Conservation (phyloP, 2,329 filamentous ascomycete genomes). For the Nigrograna mackinnonii region DNA sequence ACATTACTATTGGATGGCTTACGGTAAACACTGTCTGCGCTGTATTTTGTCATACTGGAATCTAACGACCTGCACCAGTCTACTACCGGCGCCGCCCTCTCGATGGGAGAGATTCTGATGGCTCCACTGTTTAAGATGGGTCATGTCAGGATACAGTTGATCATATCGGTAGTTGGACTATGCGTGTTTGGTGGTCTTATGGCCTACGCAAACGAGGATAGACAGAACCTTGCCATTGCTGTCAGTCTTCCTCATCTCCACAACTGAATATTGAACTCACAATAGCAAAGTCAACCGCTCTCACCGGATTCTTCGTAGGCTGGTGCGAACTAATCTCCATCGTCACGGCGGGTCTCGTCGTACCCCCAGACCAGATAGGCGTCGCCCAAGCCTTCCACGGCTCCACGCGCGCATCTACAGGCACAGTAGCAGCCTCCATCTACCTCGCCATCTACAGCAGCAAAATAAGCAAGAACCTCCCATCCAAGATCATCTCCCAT, state of each 20-base stretch:
- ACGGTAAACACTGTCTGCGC: background rate
- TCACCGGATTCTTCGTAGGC: background rate
- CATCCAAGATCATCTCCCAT: background rate
- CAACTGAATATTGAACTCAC: background rate
- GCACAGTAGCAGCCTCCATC: background rate
- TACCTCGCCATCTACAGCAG: background rate
- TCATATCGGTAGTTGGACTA: background rate
- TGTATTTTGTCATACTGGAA: too few species aligned
- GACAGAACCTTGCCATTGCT: background rate
- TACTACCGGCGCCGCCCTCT: too few species aligned
- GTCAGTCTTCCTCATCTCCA: background rate
- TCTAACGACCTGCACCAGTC: too few species aligned
- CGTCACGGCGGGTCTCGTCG: background rate
- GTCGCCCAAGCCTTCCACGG: background rate
- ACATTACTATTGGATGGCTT: background rate
- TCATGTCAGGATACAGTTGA: background rate
- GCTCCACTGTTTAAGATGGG: background rate
- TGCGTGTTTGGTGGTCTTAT: background rate
- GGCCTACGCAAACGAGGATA: background rate
- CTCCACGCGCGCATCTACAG: background rate
- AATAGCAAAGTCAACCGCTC: background rate
- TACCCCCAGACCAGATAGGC: constrained; percentile 1
- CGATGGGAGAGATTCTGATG: background rate
- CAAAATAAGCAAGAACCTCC: background rate
- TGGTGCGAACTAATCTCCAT: background rate